Evolutionary conservation across 163 green algal species (phyloP), one percentile per base, ranked within the genome.

Genomic region (Picocystis sp.): DNA sequence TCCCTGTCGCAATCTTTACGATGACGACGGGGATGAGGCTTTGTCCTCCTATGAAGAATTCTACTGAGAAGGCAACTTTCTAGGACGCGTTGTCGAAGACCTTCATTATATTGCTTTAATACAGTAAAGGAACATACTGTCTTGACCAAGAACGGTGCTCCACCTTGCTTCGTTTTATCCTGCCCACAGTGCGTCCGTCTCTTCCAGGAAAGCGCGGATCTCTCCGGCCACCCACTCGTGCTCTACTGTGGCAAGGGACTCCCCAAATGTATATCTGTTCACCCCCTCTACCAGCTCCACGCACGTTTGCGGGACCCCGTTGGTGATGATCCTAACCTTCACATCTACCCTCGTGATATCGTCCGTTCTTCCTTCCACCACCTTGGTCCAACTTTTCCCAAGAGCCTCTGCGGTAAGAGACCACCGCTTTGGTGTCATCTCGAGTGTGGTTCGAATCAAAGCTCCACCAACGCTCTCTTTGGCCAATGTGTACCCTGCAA

Each of bases 141-240:
- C 29, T 38, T 38, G 29, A 3, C 29, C 29, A 38, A 38, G 29
- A 38, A 8, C 5, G 29, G 29, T 38, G 29, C 29, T 11, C 29
- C 29, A 38, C 29, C 3, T 38, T 38, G 29, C 29, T 8, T 11
- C 29, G 29, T 3, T 38, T 38, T 38, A 38, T 38, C 8, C 29
- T 38, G 29, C 29, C 29, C 29, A 38, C 5, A 38, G 8, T 38
- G 29, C 29, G 5, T 38, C 29, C 29, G 29, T 50, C 15, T 54
- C 58, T 21, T 70, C 56, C 22, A 86, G 43, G 29, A 69, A 47
- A 14, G 50, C 22, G 55, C 86, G 84, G 61, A 86, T 80, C 56
- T 83, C 69, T n/a, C 43, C 33, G 19, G 73, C 75, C 50, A 86
- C 61, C 78, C 78, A 87, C 52, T 82, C 60, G 62, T 85, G 78